phyloP scores from a whole-genome alignment of 2,329 filamentous ascomycete genomes.

The Claviceps pusilla region DNA sequence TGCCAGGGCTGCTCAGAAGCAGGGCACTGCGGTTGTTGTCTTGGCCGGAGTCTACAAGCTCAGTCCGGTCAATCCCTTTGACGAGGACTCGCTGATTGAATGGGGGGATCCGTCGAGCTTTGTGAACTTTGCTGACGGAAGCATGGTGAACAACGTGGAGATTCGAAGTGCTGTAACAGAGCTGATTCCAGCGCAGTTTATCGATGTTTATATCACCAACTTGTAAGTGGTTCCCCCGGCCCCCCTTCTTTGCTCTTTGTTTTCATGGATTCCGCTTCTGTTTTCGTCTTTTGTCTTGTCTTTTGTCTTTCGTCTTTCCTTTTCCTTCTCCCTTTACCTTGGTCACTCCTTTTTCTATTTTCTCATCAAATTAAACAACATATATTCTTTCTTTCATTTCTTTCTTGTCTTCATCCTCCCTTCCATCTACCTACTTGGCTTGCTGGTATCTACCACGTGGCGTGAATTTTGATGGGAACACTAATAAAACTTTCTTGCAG shows the following conservation, averaged over 20 bases:
- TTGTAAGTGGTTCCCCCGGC: slow-evolving; percentile 23
- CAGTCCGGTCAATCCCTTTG: slow-evolving; percentile 75
- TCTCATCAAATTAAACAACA: too few relatives aligned
- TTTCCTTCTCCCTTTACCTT: neutral
- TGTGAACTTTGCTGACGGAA: slow-evolving; percentile 63
- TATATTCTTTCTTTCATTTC: neutral
- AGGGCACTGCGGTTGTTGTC: slow-evolving; percentile 73
- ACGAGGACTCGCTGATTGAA: slow-evolving; percentile 69
- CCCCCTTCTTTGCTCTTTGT: neutral
- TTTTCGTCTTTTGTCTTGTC: neutral
- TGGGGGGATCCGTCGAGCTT: slow-evolving; percentile 69
- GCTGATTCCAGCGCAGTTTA: slow-evolving; percentile 60
- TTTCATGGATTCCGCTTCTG: neutral
- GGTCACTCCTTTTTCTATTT: too few relatives aligned
- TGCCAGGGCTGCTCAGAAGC: slow-evolving; percentile 68
- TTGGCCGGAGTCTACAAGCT: slow-evolving; percentile 88
- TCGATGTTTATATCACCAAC: slow-evolving; percentile 78
- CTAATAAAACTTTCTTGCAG: slow-evolving; percentile 19
- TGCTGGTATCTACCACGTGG: neutral
- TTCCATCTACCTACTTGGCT: neutral
- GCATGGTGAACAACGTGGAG: slow-evolving; percentile 62
- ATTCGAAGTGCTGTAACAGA: slow-evolving; percentile 70
- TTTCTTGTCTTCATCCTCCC: neutral
- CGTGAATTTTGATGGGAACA: neutral
- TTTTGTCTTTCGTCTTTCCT: neutral